A percentile compares a stretch with the other conserved stretches of the same genome.
Evolutionary conservation across 2,329 filamentous ascomycete species (phyloP).

Genomic region (Bretziella fagacearum): DNA sequence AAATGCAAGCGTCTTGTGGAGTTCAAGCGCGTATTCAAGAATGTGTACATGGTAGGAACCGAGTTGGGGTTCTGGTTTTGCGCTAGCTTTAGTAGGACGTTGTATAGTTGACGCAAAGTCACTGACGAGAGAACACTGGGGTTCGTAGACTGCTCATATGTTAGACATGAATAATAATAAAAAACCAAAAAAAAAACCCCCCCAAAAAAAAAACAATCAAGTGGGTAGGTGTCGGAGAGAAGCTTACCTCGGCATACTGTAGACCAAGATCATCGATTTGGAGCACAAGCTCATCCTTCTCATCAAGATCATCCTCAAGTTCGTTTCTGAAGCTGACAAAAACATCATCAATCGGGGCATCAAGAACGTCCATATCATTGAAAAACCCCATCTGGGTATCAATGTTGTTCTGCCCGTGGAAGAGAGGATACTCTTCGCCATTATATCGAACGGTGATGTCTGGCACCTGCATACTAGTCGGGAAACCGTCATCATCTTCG

Average conservation of each 20-base stretch:
- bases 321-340: constrained; percentile 29
- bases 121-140: constrained; percentile 22
- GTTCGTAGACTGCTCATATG: constrained; percentile 21
- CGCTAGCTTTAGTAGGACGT: constrained; percentile 27
- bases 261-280: constrained; percentile 35
- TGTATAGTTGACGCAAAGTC: constrained; percentile 27
- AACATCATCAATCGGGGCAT: constrained; percentile 29
- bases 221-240: neutral
- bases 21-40: constrained; percentile 26
- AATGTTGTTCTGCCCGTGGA: constrained; percentile 19
- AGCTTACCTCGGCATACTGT: constrained; percentile 36
- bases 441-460: constrained; percentile 28
- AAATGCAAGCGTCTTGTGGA: constrained; percentile 25
- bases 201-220: neutral
- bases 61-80: constrained; percentile 28
- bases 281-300: constrained; percentile 33
- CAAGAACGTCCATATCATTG: constrained; percentile 25
- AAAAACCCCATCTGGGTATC: constrained; percentile 28
- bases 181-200: too few relatives aligned
- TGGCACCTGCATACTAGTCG: constrained; percentile 17
- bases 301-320: constrained; percentile 28
- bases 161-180: constrained; percentile 17
- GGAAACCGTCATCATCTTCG: constrained; percentile 14
- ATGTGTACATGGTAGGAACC: constrained; percentile 26
- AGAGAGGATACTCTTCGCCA: constrained; percentile 28